Evolutionary conservation across 176 grass and related monocot genomes (phyloP).

Genomic region (Zea luxurians): DNA sequence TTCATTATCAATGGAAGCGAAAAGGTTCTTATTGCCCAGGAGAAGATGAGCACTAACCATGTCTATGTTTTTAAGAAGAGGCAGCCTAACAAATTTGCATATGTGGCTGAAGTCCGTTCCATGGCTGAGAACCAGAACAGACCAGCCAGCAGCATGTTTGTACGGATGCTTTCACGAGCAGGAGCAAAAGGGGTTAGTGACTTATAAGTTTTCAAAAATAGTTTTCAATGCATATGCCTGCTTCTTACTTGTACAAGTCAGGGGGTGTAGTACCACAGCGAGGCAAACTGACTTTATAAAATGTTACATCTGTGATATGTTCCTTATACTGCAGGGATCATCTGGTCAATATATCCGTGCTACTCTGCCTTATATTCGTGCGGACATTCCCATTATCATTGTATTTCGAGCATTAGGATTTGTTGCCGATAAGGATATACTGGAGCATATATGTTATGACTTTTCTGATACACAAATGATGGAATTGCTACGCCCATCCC

Average conservation of each 20-base stretch:
- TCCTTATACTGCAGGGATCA: conserved; percentile 60
- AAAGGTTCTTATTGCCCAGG: conserved; percentile 96
- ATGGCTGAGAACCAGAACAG: conserved; percentile 96
- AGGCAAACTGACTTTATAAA: background rate
- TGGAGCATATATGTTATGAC: conserved; percentile 98
- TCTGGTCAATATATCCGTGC: conserved; percentile 98
- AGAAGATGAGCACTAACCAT: conserved; percentile 99
- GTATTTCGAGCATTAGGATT: conserved; percentile 97
- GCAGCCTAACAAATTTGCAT: conserved; percentile 93
- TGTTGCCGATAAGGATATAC: conserved; percentile 99
- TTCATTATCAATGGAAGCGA: conserved; percentile 98
- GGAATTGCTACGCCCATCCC: conserved; percentile 87
- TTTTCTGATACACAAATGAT: conserved; percentile 99
- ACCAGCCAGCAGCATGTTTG: conserved; percentile 98
- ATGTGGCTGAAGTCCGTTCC: conserved; percentile 91
- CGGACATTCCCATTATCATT: conserved; percentile 97
- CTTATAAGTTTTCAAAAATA: conserved; percentile 18
- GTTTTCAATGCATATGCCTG: conserved; percentile 1
- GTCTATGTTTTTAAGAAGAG: conserved; percentile 99
- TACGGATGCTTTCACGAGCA: conserved; percentile 89
- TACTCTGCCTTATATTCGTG: conserved; percentile 93
- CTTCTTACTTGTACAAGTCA: conserved; percentile 2
- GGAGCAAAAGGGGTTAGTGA: conserved; percentile 86
- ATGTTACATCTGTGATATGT: background rate
- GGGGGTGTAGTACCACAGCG: background rate